phyloP scores from a whole-genome alignment of 1,284 basidiomycete genomes.

The Laetiporus sulphureus region DNA sequence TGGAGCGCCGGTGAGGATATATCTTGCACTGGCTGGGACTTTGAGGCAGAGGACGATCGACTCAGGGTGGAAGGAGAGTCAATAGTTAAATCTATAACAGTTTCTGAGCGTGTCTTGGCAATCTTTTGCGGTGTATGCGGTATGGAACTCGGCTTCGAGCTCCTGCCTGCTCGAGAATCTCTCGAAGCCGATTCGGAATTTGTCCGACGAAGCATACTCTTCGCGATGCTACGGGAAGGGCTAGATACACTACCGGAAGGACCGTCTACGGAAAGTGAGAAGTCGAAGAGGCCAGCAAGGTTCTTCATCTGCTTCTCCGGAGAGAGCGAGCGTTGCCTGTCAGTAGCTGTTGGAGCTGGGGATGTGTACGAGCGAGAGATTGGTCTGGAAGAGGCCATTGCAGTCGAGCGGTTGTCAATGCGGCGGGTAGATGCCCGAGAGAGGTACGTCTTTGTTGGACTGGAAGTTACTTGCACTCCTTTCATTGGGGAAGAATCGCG shows the following conservation, averaged over 20 bases:
- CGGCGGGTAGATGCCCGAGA: no score
- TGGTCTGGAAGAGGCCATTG: constrained; percentile 5
- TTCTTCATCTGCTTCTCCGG: constrained; percentile 24
- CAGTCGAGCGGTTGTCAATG: no score
- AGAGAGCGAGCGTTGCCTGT: no score
- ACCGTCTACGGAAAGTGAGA: constrained; percentile 9
- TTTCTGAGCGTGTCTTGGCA: constrained; percentile 15
- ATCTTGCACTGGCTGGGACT: constrained; percentile 13
- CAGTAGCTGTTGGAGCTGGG: constrained; percentile 8
- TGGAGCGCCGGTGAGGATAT: constrained; percentile 16
- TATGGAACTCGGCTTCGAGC: constrained; percentile 23
- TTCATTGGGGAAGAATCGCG: no score
- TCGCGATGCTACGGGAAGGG: constrained; percentile 30
- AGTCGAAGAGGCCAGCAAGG: constrained; percentile 29
- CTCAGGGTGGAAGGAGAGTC: constrained; percentile 12
- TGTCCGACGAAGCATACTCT: constrained; percentile 40
- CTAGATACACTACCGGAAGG: no score
- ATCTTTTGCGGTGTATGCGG: constrained; percentile 32
- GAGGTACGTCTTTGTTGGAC: no score
- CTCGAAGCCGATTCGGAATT: constrained; percentile 40
- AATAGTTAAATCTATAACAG: constrained; percentile 13
- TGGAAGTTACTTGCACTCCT: no score
- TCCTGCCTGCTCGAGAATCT: constrained; percentile 28
- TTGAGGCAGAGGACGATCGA: constrained; percentile 15
- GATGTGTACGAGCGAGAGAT: constrained; percentile 14